Evolutionary conservation across 192 early-diverging fungal species (phyloP).

Genomic region (Backusella circina): DNA sequence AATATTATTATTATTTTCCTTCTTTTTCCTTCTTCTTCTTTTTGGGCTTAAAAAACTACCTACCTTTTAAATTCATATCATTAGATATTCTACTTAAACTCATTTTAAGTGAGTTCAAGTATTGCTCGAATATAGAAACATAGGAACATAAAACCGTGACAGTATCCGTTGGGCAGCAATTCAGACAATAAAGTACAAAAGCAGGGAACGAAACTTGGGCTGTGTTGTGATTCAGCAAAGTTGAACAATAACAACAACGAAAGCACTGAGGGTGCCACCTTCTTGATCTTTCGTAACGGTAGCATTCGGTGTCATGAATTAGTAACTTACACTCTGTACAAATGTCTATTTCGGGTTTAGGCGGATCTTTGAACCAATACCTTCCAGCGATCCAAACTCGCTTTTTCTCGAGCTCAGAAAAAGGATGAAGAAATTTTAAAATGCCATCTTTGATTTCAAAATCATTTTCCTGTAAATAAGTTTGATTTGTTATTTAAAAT

Average conservation of each 20-base stretch:
- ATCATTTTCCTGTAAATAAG: constrained; percentile 9
- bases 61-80: constrained; percentile 55
- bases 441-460: constrained; percentile 36
- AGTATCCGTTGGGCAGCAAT: constrained; percentile 10
- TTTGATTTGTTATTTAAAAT: neutral
- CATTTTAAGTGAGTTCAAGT: constrained; percentile 82
- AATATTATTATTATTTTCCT: constrained; percentile 25
- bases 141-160: constrained; percentile 51
- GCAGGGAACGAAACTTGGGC: constrained; percentile 57
- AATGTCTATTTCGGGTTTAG: constrained; percentile 20
- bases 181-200: constrained; percentile 38
- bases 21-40: constrained; percentile 15
- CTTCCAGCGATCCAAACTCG: constrained; percentile 22
- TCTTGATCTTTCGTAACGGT: neutral
- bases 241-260: neutral
- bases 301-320: neutral
- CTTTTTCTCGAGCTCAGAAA: constrained; percentile 56
- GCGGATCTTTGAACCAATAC: constrained; percentile 22
- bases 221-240: constrained; percentile 26
- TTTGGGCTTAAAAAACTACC: neutral
- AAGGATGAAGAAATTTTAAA: constrained; percentile 67
- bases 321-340: constrained; percentile 5
- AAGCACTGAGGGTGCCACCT: constrained; percentile 9
- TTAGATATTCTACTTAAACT: constrained; percentile 71
- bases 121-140: constrained; percentile 89